phyloP scores from a whole-genome alignment of 805 yeast species.

The Yarrowia sp. region DNA sequence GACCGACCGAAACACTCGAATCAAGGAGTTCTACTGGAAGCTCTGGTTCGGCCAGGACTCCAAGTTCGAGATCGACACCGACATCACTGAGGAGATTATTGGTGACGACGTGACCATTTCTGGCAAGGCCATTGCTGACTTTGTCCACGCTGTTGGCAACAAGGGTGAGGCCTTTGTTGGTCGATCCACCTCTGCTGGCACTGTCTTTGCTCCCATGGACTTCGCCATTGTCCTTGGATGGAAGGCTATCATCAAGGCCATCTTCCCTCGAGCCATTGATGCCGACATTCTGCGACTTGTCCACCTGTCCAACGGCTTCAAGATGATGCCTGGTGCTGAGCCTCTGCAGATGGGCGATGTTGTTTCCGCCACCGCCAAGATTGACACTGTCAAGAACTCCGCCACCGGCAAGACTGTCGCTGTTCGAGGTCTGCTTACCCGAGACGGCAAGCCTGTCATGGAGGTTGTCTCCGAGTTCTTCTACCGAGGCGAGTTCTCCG shows the following conservation, averaged over 20 bases:
- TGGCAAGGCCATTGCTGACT: conserved; percentile 81
- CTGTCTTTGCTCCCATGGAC: conserved; percentile 95
- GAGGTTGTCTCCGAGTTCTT: conserved; percentile 95
- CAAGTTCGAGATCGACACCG: conserved; percentile 61
- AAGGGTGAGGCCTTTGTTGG: conserved; percentile 94
- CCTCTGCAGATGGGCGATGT: conserved; percentile 89
- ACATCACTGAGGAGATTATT: conserved; percentile 71
- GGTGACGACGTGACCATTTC: conserved; percentile 75
- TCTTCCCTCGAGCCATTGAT: conserved; percentile 94
- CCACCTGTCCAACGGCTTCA: conserved; percentile 93
- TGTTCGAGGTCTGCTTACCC: conserved; percentile 85
- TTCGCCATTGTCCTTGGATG: conserved; percentile 98
- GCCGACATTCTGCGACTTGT: conserved; percentile 95
- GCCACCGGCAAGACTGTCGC: conserved; percentile 95
- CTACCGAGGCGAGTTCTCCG: conserved; percentile 90
- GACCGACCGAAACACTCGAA: conserved; percentile 89
- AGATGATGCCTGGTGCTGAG: conserved; percentile 88
- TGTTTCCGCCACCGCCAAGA: conserved; percentile 81
- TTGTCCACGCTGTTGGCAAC: conserved; percentile 97
- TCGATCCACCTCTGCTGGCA: conserved; percentile 73
- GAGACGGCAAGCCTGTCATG: conserved; percentile 82
- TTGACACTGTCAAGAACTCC: conserved; percentile 87
- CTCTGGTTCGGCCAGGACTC: conserved; percentile 81
- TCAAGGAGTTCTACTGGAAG: conserved; percentile 96
- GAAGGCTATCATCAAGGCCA: conserved; percentile 97